These are phyloP conservation scores for Globisporangium paroecandrum DNA, from an alignment of 352 stramenopile genomes.

Conservation along the genomic window DNA sequence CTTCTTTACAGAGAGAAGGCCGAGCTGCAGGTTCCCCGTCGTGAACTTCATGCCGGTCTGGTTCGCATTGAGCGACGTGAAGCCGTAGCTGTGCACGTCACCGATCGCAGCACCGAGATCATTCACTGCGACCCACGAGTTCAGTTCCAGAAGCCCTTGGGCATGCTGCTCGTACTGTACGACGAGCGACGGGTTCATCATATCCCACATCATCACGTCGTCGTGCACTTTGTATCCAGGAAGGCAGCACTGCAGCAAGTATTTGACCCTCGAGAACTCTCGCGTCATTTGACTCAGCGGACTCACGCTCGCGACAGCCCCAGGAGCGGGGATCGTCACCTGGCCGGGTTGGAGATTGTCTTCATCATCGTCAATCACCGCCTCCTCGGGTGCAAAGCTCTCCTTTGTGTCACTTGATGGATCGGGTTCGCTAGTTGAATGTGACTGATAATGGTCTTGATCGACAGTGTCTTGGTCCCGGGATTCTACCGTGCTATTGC, in stretches of 20 bases:
- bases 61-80: constrained; percentile 41
- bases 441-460: not conserved
- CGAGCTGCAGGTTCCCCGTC: constrained; percentile 51
- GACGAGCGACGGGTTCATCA: constrained; percentile 55
- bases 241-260: constrained; percentile 64
- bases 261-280: constrained; percentile 61
- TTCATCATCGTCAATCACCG: constrained; percentile 18
- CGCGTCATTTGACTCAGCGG: constrained; percentile 39
- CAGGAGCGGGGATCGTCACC: constrained; percentile 30
- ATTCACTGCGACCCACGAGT: constrained; percentile 74
- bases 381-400: not conserved
- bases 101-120: constrained; percentile 57
- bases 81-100: constrained; percentile 50
- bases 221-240: constrained; percentile 50
- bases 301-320: constrained; percentile 43
- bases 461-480: not conserved
- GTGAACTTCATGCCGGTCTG: constrained; percentile 65
- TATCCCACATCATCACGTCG: constrained; percentile 66
- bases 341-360: not conserved
- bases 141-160: constrained; percentile 53
- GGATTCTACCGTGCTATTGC: not conserved
- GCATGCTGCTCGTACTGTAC: constrained; percentile 55
- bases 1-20: constrained; percentile 10
- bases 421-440: not conserved
- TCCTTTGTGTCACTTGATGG: not conserved